These are phyloP conservation scores for Sarocladium oryzae DNA, from an alignment of 2,329 filamentous ascomycete species.

Conservation along the genomic window DNA sequence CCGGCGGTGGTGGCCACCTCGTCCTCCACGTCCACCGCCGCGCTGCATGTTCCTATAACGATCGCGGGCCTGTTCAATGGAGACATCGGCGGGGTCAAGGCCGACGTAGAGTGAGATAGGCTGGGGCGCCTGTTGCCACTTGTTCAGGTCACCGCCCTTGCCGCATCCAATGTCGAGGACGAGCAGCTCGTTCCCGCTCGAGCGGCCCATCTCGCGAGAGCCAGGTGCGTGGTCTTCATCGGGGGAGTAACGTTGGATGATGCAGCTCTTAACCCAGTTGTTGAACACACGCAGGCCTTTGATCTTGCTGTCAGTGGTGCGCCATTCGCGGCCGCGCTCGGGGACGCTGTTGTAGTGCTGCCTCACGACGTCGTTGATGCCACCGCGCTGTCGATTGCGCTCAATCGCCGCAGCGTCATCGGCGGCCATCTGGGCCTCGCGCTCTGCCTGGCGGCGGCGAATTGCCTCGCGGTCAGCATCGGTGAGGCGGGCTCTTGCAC, in stretches of 20 bases:
- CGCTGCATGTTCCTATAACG: conserved; percentile 69
- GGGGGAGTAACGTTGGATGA: conserved; percentile 94
- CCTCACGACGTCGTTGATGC: conserved; percentile 76
- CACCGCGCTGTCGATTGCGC: conserved; percentile 28
- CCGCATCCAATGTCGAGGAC: conserved; percentile 94
- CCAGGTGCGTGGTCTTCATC: conserved; percentile 65
- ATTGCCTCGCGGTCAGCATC: conserved; percentile 62
- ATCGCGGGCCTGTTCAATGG: conserved; percentile 82
- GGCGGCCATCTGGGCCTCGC: conserved; percentile 37
- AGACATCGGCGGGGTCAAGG: conserved; percentile 85
- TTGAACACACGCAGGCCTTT: conserved; percentile 93
- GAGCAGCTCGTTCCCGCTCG: conserved; percentile 56
- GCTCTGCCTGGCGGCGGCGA: conserved; percentile 54
- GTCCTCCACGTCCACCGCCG: conserved; percentile 47
- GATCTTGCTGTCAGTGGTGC: conserved; percentile 88
- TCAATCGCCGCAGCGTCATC: conserved; percentile 29
- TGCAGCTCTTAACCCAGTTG: conserved; percentile 97
- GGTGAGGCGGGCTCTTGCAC: conserved; percentile 59
- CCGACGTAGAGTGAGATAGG: conserved; percentile 89
- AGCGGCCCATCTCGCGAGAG: conserved; percentile 45
- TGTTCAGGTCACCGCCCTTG: conserved; percentile 90
- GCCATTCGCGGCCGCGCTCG: conserved; percentile 89
- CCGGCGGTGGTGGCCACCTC: conserved; percentile 29
- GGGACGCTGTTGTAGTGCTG: conserved; percentile 96
- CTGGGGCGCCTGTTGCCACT: conserved; percentile 94